Conservation (phyloP, 1,284 basidiomycete genomes). For the Fomitopsis palustris region DNA sequence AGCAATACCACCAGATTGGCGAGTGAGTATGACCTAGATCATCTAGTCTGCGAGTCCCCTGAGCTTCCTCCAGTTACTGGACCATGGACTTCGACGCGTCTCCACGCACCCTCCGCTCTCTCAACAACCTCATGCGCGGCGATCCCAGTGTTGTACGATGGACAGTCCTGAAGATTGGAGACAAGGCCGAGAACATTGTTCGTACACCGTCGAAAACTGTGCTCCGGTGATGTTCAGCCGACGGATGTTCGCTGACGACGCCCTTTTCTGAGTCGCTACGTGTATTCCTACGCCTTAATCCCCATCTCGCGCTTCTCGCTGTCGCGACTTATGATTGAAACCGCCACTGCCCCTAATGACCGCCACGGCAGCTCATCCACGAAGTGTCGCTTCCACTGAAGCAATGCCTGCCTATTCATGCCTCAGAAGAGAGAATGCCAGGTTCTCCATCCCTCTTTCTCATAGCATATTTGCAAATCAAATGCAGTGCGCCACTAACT, state of each 20-base stretch:
- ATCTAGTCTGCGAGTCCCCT: neutral
- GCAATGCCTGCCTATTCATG: no score
- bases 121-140: slow-evolving; percentile 65
- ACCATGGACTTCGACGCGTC: slow-evolving; percentile 87
- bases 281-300: slow-evolving; percentile 2
- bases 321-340: neutral
- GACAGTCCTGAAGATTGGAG: slow-evolving; percentile 79
- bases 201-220: slow-evolving; percentile 16
- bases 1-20: slow-evolving; percentile 59
- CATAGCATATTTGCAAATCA: no score
- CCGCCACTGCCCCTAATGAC: neutral
- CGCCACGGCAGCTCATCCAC: no score
- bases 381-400: no score
- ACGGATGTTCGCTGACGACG: neutral
- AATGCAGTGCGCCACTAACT: no score
- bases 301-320: neutral
- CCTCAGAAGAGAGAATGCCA: no score
- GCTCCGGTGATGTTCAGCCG: neutral
- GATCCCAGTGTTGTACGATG: slow-evolving; percentile 84
- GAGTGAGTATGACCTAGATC: slow-evolving; percentile 57
- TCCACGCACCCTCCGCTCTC: slow-evolving; percentile 59
- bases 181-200: slow-evolving; percentile 67
- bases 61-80: slow-evolving; percentile 68
- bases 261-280: neutral
- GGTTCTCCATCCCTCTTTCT: no score